phyloP scores from a whole-genome alignment of 352 stramenopile genomes.

The Pythium utonaiense region DNA sequence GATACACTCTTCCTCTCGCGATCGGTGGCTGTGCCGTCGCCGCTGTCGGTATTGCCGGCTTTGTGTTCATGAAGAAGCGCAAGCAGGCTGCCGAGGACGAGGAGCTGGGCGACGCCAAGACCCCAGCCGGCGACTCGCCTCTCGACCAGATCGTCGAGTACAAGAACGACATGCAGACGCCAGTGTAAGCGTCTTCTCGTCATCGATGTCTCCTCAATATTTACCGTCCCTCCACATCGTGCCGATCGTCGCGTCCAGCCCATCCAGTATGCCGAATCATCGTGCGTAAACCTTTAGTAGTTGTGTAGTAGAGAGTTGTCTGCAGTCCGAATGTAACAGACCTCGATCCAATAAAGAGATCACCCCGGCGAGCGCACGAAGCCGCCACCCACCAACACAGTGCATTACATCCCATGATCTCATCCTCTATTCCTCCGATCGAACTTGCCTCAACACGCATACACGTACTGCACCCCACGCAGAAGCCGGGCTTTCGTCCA shows the following conservation, averaged over 20 bases:
- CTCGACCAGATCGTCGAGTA: conserved; percentile 27
- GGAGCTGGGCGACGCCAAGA: conserved; percentile 4
- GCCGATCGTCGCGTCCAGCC: not conserved
- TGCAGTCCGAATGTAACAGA: not conserved
- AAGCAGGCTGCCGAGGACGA: conserved; percentile 15
- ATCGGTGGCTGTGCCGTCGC: conserved; percentile 36
- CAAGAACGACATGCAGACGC: conserved; percentile 32
- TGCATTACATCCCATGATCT: too few relatives aligned
- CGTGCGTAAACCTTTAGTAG: conserved; percentile 8
- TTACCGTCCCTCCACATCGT: conserved; percentile 5
- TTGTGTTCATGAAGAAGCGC: conserved; percentile 42
- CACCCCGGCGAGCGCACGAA: conserved; percentile 20
- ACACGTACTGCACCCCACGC: too few relatives aligned
- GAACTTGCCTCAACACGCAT: too few relatives aligned
- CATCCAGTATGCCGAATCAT: not conserved
- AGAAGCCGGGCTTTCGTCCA: too few relatives aligned
- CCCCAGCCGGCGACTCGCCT: conserved; percentile 11
- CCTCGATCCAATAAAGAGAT: conserved; percentile 5
- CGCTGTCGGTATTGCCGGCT: conserved; percentile 36
- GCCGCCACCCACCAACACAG: conserved; percentile 2
- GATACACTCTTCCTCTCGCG: conserved; percentile 27
- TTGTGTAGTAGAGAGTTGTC: conserved; percentile 3
- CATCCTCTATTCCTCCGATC: too few relatives aligned
- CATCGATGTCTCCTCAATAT: not conserved
- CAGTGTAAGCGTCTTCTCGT: conserved; percentile 17